Base-by-base conservation (phyloP, 805 yeast species). In the Maudiozyma serrabonitensis region DNA sequence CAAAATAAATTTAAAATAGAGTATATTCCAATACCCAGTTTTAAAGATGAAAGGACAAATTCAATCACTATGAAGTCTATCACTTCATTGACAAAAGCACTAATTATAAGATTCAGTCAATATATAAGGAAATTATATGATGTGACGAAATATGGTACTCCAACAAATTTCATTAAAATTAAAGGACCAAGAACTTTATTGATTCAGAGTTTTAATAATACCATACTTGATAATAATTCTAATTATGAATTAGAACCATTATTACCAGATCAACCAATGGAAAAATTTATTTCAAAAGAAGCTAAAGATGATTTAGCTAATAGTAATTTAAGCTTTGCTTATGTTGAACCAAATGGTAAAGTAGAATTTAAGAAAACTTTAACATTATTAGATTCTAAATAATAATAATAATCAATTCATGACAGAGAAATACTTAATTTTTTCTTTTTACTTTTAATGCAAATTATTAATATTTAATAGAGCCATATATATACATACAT, bases 121-220 rank as follows among this genome's bases (percentile, higher is more conserved):
- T 56, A 56, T 51, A 11, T 52, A 19, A 47, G 49, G 32, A 46
- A 38, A 19, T 15, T 26, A 9, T 58, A 52, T 48, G 46, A 56
- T 35, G 48, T 21, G 6, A 32, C 51, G 9, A 49, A 56, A 46
- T 57, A 53, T 45, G 64, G 64, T 11, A 39, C 46, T 15, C 56
- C 62, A 6, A 50, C 56, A 11, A 55, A 53, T 31, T 62, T 58
- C 41, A 49, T 65, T n/a, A 58, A 56, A 46, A 56, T 66, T 3
- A 55, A 52, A 32, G 70, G 70, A 2, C 70, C 70, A 45, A 61
- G 70, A 55, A 54, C 60, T 8, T 31, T 67, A 9, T 49, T 66
- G n/a, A 54, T 67, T 1, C 70, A 67, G 52, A 63, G 49, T 18
- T 49, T 45, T 21, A 47, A 47, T 28, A 49, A 49, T 34, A 13